Conservation (phyloP, 345 rosid species). For the Salix arbutifolia region DNA sequence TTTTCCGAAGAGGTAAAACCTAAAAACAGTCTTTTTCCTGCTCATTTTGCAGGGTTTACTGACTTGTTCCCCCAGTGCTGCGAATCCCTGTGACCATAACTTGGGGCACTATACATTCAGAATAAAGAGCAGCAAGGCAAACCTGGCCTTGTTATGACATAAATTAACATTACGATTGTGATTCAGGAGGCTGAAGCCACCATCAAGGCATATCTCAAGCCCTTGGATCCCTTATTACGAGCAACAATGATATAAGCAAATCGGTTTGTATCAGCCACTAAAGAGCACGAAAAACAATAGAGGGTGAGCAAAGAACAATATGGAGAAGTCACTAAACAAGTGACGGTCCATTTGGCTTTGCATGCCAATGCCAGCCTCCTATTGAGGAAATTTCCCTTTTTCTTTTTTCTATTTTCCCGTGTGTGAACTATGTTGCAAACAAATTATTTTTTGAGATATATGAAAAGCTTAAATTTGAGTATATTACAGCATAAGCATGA, state of each 20-base stretch:
- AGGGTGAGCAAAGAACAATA: background rate
- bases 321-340: background rate
- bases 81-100: background rate
- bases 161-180: background rate
- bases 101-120: background rate
- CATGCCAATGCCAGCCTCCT: background rate
- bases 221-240: background rate
- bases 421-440: background rate
- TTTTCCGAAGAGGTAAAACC: background rate
- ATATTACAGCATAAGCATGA: background rate
- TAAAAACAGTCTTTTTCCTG: background rate
- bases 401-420: background rate
- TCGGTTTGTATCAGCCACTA: background rate
- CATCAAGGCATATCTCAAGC: background rate
- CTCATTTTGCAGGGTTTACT: slow-evolving; percentile 19
- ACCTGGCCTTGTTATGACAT: background rate
- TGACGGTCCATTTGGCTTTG: background rate
- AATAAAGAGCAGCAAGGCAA: background rate
- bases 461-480: no score
- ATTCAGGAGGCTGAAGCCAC: background rate
- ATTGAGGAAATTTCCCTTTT: background rate
- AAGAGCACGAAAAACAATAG: background rate
- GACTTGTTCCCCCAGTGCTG: background rate
- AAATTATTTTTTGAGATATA: background rate
- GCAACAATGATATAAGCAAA: background rate